Conservation (phyloP, 2,329 filamentous ascomycete species). For the Trematosphaeria pertusa region DNA sequence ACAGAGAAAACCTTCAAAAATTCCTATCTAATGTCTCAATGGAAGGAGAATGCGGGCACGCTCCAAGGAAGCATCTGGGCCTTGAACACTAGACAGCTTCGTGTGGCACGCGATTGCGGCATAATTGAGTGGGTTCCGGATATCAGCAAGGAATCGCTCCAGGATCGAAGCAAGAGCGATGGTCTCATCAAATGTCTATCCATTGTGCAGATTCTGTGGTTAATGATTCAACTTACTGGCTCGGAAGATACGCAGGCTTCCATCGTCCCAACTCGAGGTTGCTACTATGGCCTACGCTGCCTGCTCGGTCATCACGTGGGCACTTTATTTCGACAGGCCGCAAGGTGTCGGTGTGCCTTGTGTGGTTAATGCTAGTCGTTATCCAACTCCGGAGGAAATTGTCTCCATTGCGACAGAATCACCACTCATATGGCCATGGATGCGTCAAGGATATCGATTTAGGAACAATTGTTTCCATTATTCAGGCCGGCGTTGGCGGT, state of each 20-base stretch:
- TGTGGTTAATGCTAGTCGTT: background rate
- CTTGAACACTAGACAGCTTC: constrained; percentile 16
- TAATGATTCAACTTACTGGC: constrained; percentile 4
- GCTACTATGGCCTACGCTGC: constrained; percentile 47
- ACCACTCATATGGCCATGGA: background rate
- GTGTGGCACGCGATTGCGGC: background rate
- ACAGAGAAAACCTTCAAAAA: too few relatives aligned
- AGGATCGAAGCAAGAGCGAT: constrained; percentile 10
- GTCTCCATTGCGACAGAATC: background rate
- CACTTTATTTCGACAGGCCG: background rate
- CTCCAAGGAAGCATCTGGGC: constrained; percentile 7
- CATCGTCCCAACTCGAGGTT: constrained; percentile 43
- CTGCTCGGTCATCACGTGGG: constrained; percentile 24
- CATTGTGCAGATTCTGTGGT: constrained; percentile 5
- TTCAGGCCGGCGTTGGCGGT: background rate
- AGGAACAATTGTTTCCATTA: background rate
- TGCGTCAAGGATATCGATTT: background rate
- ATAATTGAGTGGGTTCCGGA: constrained; percentile 28
- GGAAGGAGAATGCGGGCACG: too few relatives aligned
- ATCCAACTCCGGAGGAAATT: background rate
- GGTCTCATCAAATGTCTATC: background rate
- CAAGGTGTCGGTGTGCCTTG: background rate
- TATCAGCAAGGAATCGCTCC: constrained; percentile 19
- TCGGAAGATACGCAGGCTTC: constrained; percentile 28
- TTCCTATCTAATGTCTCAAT: too few relatives aligned